Base-by-base conservation (phyloP, 805 yeast genomes). In the Lipomyces spencermartinsiae region DNA sequence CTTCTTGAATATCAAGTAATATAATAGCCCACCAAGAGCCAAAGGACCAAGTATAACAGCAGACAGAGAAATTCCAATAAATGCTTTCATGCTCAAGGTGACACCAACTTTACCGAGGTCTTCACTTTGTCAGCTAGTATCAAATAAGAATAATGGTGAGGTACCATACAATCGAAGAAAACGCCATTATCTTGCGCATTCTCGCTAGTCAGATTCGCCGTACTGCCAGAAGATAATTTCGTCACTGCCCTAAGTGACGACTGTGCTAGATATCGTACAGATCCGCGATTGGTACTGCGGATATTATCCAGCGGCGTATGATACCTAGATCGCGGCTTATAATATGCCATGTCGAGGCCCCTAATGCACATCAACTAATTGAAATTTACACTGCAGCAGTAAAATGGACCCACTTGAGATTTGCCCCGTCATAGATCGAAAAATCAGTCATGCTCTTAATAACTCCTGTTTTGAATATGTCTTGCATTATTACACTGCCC, bases 271-370 rank as follows among this genome's bases (percentile, higher is more conserved):
- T 63, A 69, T 25, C 49, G 25, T 22, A 67, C 65, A 1, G 72
- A 33, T 9, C 60, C 56, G 12, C 62, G 59, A 35, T 58, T 54
- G 19, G 72, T 67, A 34, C 63, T 59, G n/a, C 59, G 58, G 31
- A 91, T 88, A 60, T 85, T 85, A 78, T 93, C 98, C 58, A 85
- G 81, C 6, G 81, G 80, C 0, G 97, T 93, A 75, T 93, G 98
- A 74, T 93, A 93, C 55, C 91, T 77, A 61, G 90, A 86, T 74
- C 98, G 84, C 22, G 97, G 97, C 75, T 87, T 89, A 77, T 86
- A 92, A 77, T 92, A 93, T 0, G 97, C 97, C 74, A 93, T 85
- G 78, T 93, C 98, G 73, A 93, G 83, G 8, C 98, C 98, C 70
- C 96, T 37, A 16, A 7, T n/a, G 9, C n/a, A n/a, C 19, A 19